A percentile compares a stretch with the other conserved stretches of the same genome.
phyloP scores from a whole-genome alignment of 192 early-diverging fungal genomes.

The Geranomyces variabilis region DNA sequence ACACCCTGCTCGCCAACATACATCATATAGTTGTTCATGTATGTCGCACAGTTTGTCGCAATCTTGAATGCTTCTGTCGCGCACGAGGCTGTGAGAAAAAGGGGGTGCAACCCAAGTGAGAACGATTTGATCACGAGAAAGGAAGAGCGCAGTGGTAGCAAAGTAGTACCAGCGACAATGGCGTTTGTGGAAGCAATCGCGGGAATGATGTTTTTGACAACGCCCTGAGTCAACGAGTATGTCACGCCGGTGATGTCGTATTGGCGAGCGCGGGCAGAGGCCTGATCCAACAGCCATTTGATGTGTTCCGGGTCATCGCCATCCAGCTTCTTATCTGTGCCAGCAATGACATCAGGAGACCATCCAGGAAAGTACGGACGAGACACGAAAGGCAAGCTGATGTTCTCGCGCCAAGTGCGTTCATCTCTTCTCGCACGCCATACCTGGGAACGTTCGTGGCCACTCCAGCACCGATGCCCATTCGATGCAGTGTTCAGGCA shows the following conservation, averaged over 20 bases:
- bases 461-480: conserved; percentile 94
- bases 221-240: conserved; percentile 90
- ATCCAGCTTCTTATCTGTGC: conserved; percentile 83
- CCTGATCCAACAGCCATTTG: conserved; percentile 67
- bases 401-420: too few species aligned
- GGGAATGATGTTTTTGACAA: conserved; percentile 99
- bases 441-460: conserved; percentile 79
- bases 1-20: conserved; percentile 90
- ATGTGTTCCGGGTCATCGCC: conserved; percentile 65
- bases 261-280: conserved; percentile 80
- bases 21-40: conserved; percentile 95
- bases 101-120: conserved; percentile 1
- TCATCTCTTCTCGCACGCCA: too few species aligned
- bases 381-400: not conserved
- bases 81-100: conserved; percentile 70
- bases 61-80: conserved; percentile 96
- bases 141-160: too few species aligned
- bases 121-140: conserved; percentile 31
- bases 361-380: conserved; percentile 57
- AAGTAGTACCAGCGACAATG: conserved; percentile 88
- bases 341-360: too few species aligned
- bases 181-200: conserved; percentile 99
- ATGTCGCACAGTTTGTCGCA: conserved; percentile 73
- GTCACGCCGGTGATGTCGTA: conserved; percentile 89
- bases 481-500: conserved; percentile 98